Conservation (phyloP, 495 filamentous ascomycete species). For the Talaromyces trachyspermus region DNA sequence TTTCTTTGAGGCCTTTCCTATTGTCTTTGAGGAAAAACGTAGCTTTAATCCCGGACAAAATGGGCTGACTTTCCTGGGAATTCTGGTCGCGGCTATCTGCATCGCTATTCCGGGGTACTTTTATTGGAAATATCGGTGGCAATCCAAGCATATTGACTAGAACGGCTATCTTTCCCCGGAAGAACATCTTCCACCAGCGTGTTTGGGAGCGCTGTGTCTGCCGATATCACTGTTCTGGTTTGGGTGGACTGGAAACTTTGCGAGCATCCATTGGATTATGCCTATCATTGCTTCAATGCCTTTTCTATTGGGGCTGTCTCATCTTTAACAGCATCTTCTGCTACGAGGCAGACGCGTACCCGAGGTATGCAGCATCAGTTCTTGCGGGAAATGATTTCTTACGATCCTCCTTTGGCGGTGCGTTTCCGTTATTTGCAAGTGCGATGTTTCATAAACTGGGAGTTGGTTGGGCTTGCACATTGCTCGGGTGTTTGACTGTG, state of each 20-base stretch:
- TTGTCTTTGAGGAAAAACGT: constrained; percentile 59
- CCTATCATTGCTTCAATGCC: constrained; percentile 39
- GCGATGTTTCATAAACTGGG: too few relatives aligned
- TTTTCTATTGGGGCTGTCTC: too few relatives aligned
- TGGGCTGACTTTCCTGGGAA: constrained; percentile 60
- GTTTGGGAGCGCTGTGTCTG: constrained; percentile 40
- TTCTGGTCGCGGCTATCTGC: constrained; percentile 60
- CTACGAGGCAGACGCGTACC: too few relatives aligned
- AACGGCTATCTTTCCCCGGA: constrained; percentile 29
- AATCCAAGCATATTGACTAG: constrained; percentile 35
- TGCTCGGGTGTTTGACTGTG: too few relatives aligned
- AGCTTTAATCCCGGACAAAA: constrained; percentile 60
- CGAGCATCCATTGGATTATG: constrained; percentile 37
- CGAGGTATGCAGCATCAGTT: too few relatives aligned
- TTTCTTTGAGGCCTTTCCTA: constrained; percentile 72
- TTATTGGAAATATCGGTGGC: constrained; percentile 50
- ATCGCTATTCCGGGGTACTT: constrained; percentile 48
- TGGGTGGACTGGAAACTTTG: constrained; percentile 38
- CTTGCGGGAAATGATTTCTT: too few relatives aligned
- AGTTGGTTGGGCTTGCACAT: too few relatives aligned
- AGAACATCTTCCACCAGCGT: constrained; percentile 20
- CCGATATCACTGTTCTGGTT: constrained; percentile 42
- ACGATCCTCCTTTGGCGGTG: too few relatives aligned
- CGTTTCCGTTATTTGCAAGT: too few relatives aligned
- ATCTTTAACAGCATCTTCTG: too few relatives aligned